Percentiles rank a stretch among this genome's conserved stretches.
Evolutionary conservation across 176 grass and related monocot genomes (phyloP).

Genomic region (Areca catechu): DNA sequence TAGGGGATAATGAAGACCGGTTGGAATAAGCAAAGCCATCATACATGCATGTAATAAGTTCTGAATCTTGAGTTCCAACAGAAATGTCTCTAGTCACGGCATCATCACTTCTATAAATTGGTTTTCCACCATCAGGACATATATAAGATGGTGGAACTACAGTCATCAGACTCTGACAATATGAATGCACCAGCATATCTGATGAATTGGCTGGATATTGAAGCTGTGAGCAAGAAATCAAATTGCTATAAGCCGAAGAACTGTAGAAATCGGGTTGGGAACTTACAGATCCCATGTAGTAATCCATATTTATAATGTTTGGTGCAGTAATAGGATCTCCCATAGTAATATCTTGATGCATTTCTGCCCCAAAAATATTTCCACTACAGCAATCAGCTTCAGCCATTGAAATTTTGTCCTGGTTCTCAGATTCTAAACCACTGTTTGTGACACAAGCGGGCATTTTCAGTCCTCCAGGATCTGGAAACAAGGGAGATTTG

Average conservation of each 20-base stretch:
- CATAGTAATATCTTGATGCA: slow-evolving; percentile 38
- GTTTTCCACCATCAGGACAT: slow-evolving; percentile 20
- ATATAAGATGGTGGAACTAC: slow-evolving; percentile 26
- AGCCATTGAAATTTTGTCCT: slow-evolving; percentile 2
- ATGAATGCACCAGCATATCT: slow-evolving; percentile 38
- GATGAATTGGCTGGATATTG: not conserved
- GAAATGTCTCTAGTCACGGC: slow-evolving; percentile 17
- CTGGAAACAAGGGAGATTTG: slow-evolving; percentile 33
- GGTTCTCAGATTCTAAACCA: slow-evolving; percentile 24
- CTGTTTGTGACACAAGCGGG: slow-evolving; percentile 5
- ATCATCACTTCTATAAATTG: slow-evolving; percentile 2
- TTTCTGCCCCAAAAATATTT: slow-evolving; percentile 27
- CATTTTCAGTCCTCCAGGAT: slow-evolving; percentile 34
- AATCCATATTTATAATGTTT: slow-evolving; percentile 19
- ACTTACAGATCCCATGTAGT: slow-evolving; percentile 20
- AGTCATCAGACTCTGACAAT: slow-evolving; percentile 39
- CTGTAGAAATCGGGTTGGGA: slow-evolving; percentile 19
- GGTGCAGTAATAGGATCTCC: slow-evolving; percentile 34
- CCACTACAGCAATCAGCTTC: slow-evolving; percentile 1
- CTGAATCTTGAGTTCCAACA: slow-evolving; percentile 28
- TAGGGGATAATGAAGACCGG: slow-evolving; percentile 2
- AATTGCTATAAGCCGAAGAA: slow-evolving; percentile 16
- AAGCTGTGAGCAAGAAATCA: slow-evolving; percentile 10
- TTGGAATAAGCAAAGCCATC: slow-evolving; percentile 36
- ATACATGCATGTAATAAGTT: slow-evolving; percentile 32